Conservation (phyloP, 306 rosid species). For the Datisca glomerata region DNA sequence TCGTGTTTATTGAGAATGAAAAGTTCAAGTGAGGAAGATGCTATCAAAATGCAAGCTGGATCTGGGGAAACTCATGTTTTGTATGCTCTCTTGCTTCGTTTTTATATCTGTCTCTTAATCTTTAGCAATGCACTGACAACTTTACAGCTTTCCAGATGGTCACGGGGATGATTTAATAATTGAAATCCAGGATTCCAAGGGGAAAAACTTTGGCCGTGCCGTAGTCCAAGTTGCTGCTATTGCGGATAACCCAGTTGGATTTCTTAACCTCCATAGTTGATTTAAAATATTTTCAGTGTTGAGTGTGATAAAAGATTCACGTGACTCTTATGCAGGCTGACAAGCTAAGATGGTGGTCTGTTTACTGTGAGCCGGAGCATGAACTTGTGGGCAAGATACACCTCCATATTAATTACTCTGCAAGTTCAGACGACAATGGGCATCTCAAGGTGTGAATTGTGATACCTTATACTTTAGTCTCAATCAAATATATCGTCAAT, state of each 20-base stretch:
- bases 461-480: background rate
- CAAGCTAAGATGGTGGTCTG: conserved; percentile 92
- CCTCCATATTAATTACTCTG: conserved; percentile 56
- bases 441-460: conserved; percentile 58
- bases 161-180: conserved; percentile 81
- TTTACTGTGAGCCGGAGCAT: conserved; percentile 71
- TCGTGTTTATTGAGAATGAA: conserved; percentile 72
- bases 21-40: conserved; percentile 77
- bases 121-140: conserved; percentile 33
- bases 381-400: conserved; percentile 84
- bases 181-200: conserved; percentile 94
- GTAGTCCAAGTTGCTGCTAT: conserved; percentile 75
- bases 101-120: conserved; percentile 3
- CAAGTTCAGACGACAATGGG: conserved; percentile 63
- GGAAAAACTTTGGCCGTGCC: conserved; percentile 67
- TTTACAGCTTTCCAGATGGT: conserved; percentile 94
- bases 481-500: conserved; percentile 2
- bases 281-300: too few relatives aligned
- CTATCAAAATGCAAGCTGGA: conserved; percentile 82
- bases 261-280: conserved; percentile 8
- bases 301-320: conserved; percentile 16
- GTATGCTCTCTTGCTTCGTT: conserved; percentile 32
- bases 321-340: conserved; percentile 56
- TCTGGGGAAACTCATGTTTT: conserved; percentile 83
- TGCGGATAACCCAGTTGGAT: conserved; percentile 74